phyloP scores from a whole-genome alignment of 495 filamentous ascomycete genomes.

The Xylona heveae region DNA sequence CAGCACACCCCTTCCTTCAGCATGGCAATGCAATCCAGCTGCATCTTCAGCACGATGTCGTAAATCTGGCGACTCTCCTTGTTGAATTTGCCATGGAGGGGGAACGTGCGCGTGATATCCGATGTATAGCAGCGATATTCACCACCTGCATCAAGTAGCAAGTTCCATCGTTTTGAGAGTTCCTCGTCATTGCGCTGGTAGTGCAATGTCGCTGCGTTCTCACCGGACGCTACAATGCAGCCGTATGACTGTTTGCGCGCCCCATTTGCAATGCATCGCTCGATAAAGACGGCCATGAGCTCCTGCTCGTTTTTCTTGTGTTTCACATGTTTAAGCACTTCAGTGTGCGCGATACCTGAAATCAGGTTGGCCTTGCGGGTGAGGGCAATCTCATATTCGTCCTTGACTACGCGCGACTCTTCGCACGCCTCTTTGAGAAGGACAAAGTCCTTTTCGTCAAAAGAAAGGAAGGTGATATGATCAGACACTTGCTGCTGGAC shows the following conservation, averaged over 20 bases:
- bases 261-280: slow-evolving; percentile 50
- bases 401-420: slow-evolving; percentile 56
- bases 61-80: slow-evolving; percentile 59
- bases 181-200: slow-evolving; percentile 60
- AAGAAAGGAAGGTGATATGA: slow-evolving; percentile 38
- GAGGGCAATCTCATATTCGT: slow-evolving; percentile 66
- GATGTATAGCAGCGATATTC: slow-evolving; percentile 66
- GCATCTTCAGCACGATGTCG: slow-evolving; percentile 73
- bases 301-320: slow-evolving; percentile 57
- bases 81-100: slow-evolving; percentile 55
- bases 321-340: slow-evolving; percentile 42
- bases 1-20: slow-evolving; percentile 60
- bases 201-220: slow-evolving; percentile 66
- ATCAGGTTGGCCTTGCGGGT: slow-evolving; percentile 67
- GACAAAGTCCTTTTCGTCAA: slow-evolving; percentile 34
- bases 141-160: slow-evolving; percentile 68
- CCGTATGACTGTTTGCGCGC: slow-evolving; percentile 66
- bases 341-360: slow-evolving; percentile 52
- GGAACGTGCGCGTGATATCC: slow-evolving; percentile 82
- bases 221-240: slow-evolving; percentile 58
- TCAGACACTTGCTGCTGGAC: slow-evolving; percentile 52
- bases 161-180: slow-evolving; percentile 41
- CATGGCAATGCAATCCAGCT: slow-evolving; percentile 47
- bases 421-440: slow-evolving; percentile 59
- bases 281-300: slow-evolving; percentile 58